Conservation (phyloP, 495 filamentous ascomycete species). For the Monascus purpureus region DNA sequence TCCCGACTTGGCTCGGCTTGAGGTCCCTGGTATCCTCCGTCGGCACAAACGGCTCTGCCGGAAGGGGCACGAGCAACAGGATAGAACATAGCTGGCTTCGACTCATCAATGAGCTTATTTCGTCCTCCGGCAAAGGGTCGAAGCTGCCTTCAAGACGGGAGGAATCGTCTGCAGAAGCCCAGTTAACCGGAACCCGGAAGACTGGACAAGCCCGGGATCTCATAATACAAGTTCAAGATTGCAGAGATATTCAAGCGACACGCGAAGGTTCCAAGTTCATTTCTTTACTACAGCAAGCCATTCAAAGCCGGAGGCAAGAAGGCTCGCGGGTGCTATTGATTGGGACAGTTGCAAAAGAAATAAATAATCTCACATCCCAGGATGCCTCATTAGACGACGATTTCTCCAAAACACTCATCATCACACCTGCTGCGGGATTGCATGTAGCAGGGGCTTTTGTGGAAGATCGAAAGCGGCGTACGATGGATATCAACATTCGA, state of each 20-base stretch:
- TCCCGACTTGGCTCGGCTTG: conserved; percentile 21
- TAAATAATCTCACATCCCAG: conserved; percentile 8
- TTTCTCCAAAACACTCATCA: conserved; percentile 37
- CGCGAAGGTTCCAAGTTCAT: conserved; percentile 50
- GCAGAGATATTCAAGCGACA: conserved; percentile 54
- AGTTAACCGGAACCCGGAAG: conserved; percentile 6
- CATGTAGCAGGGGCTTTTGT: conserved; percentile 23
- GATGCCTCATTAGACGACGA: conserved; percentile 38
- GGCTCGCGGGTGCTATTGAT: conserved; percentile 65
- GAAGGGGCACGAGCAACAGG: conserved; percentile 6
- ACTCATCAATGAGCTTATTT: conserved; percentile 24
- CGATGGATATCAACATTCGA: conserved; percentile 49
- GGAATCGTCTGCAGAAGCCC: conserved; percentile 1
- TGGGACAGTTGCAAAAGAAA: conserved; percentile 42
- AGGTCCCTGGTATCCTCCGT: conserved; percentile 26
- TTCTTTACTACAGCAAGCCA: conserved; percentile 48
- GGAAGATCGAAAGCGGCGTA: conserved; percentile 35
- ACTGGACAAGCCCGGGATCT: conserved; percentile 17
- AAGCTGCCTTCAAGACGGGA: conserved; percentile 2
- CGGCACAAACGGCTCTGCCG: conserved; percentile 13
- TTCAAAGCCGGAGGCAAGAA: conserved; percentile 50
- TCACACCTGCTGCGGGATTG: conserved; percentile 27
- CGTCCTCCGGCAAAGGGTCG: conserved; percentile 8
- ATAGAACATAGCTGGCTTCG: conserved; percentile 19
- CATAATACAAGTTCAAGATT: conserved; percentile 76